Conservation (phyloP, 2,329 filamentous ascomycete genomes). For the Colletotrichum paranaense region DNA sequence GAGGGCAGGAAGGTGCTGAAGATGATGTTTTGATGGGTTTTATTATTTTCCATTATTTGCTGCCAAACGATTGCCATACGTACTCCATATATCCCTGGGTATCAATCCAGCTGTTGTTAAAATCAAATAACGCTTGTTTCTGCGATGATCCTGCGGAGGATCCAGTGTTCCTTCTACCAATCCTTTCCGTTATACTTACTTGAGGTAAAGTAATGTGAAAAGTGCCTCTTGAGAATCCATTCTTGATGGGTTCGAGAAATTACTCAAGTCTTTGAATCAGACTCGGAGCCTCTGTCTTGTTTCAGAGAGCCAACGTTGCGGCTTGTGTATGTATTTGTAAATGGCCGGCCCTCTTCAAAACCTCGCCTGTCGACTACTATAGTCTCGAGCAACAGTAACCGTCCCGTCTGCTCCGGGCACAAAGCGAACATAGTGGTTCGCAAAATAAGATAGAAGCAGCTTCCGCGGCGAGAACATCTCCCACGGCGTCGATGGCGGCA, state of each 20-base stretch:
- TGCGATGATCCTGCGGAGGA: neutral
- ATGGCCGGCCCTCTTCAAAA: slow-evolving; percentile 4
- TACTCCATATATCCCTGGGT: slow-evolving; percentile 13
- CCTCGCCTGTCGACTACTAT: slow-evolving; percentile 31
- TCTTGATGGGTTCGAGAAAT: neutral
- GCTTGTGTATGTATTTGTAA: neutral
- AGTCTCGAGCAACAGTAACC: slow-evolving; percentile 31
- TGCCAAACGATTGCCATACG: neutral
- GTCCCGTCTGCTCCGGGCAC: slow-evolving; percentile 33
- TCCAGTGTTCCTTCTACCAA: neutral
- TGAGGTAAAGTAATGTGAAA: too few species aligned
- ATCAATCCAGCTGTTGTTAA: neutral
- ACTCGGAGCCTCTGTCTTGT: too few species aligned
- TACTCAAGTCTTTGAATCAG: too few species aligned
- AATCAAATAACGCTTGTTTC: neutral
- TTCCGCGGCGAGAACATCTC: slow-evolving; percentile 26
- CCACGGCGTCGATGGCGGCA: slow-evolving; percentile 33
- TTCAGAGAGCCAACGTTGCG: neutral
- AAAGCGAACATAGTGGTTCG: slow-evolving; percentile 36
- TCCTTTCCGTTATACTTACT: neutral
- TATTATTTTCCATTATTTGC: neutral
- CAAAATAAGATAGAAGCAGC: slow-evolving; percentile 32
- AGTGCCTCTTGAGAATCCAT: neutral
- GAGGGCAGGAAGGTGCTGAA: neutral
- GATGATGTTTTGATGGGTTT: neutral